These are phyloP conservation scores for Aspergillus fructus DNA, from an alignment of 2,329 filamentous ascomycete genomes.

Conservation along the genomic window DNA sequence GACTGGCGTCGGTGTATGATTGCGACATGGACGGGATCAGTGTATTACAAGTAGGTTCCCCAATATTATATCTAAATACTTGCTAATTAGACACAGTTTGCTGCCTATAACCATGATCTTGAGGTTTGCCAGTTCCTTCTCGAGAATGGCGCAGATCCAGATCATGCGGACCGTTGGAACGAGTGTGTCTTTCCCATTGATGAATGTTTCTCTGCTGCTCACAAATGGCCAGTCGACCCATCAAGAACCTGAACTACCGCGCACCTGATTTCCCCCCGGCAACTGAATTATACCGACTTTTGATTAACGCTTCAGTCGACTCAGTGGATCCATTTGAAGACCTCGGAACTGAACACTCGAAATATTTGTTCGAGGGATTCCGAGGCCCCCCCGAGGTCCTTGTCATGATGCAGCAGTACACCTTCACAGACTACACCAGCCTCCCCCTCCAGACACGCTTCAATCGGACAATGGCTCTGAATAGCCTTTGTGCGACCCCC, in stretches of 20 bases:
- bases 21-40: not conserved
- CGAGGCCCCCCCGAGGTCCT: no score
- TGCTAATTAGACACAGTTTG: not conserved
- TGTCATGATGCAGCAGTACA: no score
- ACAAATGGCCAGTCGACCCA: no score
- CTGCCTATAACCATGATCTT: not conserved
- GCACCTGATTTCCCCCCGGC: no score
- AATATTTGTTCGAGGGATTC: no score
- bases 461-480: not conserved
- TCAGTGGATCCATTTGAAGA: no score
- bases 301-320: no score
- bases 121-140: not conserved
- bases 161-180: not conserved
- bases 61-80: no score
- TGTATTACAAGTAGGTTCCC: not conserved
- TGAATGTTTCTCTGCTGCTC: not conserved
- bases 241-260: rapidly evolving
- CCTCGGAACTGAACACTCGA: no score
- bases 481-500: not conserved
- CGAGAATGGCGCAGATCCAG: not conserved
- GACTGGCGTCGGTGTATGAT: not conserved
- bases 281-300: no score
- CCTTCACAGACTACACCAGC: no score
- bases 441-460: not conserved
- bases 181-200: not conserved